These are phyloP conservation scores for Ajuga reptans DNA, from an alignment of 305 asterid species.

Conservation along the genomic window DNA sequence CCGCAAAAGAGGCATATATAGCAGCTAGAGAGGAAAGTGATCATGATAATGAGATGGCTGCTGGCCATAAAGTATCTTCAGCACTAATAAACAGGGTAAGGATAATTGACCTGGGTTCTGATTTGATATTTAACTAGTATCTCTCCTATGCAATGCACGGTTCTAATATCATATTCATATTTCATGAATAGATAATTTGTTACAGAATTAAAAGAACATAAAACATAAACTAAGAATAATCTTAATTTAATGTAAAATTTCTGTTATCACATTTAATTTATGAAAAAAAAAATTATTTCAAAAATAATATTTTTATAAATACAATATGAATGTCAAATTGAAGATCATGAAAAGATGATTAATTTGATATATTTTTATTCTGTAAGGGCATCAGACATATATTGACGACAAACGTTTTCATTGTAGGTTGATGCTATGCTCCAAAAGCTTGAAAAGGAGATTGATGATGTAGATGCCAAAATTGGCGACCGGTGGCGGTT, in stretches of 20 bases:
- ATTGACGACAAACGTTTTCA: conserved; percentile 22
- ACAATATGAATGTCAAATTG: too few relatives aligned
- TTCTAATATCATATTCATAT: too few relatives aligned
- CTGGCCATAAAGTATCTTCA: conserved; percentile 70
- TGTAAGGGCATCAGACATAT: conserved; percentile 12
- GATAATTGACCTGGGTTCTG: conserved; percentile 15
- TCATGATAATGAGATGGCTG: conserved; percentile 46
- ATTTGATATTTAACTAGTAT: conserved; percentile 10
- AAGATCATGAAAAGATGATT: too few relatives aligned
- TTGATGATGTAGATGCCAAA: conserved; percentile 89
- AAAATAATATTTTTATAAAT: too few relatives aligned
- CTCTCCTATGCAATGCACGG: too few relatives aligned
- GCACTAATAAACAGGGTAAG: conserved; percentile 88
- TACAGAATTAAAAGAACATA: too few relatives aligned
- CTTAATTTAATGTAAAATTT: too few relatives aligned
- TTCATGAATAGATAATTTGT: too few relatives aligned
- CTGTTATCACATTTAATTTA: too few relatives aligned
- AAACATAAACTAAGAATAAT: too few relatives aligned
- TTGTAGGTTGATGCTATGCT: conserved; percentile 94
- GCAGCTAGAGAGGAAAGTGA: conserved; percentile 83
- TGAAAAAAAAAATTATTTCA: too few relatives aligned
- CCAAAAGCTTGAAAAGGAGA: conserved; percentile 93
- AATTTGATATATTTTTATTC: neutral
- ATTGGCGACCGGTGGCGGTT: conserved; percentile 90
- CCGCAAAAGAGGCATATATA: conserved; percentile 67